These are phyloP conservation scores for Shiraia bambusicola DNA, from an alignment of 2,329 filamentous ascomycete species.

Conservation along the genomic window DNA sequence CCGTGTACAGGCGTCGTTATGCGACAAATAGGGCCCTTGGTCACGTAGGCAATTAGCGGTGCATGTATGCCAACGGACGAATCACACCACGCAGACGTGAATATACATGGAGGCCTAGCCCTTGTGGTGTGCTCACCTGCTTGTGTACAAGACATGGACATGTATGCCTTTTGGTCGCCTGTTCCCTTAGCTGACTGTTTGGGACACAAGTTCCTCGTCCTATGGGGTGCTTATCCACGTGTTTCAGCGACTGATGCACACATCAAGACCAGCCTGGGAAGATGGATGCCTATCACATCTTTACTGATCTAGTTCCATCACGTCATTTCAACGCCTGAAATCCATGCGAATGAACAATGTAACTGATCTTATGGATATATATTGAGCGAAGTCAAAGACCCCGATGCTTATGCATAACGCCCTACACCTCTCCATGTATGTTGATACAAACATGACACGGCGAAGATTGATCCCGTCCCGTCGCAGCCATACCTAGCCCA, in stretches of 20 bases:
- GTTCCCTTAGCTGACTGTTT: conserved; percentile 3
- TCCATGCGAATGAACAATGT: too few relatives aligned
- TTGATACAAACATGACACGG: too few relatives aligned
- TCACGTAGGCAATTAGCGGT: conserved; percentile 33
- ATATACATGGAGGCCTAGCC: conserved; percentile 25
- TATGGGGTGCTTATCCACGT: background rate
- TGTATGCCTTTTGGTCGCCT: conserved; percentile 11
- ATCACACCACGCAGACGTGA: conserved; percentile 27
- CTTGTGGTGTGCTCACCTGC: conserved; percentile 28
- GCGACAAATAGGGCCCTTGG: conserved; percentile 10
- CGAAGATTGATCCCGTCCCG: too few relatives aligned
- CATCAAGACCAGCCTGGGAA: background rate
- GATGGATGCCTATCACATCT: too few relatives aligned
- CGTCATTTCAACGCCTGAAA: too few relatives aligned
- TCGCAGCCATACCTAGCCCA: too few relatives aligned
- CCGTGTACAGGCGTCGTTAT: conserved; percentile 26
- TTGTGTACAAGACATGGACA: conserved; percentile 18
- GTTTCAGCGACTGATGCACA: background rate
- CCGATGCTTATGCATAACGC: too few relatives aligned
- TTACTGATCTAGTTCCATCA: too few relatives aligned
- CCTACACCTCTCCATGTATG: too few relatives aligned
- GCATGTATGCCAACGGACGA: conserved; percentile 23
- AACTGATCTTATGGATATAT: too few relatives aligned
- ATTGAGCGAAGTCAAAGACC: too few relatives aligned
- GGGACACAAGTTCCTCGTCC: conserved; percentile 10